A percentile compares a stretch with the other conserved stretches of the same genome.
Evolutionary conservation across 371 early-diverging fungal genomes (phyloP).

Genomic region (Mortierella sp.): DNA sequence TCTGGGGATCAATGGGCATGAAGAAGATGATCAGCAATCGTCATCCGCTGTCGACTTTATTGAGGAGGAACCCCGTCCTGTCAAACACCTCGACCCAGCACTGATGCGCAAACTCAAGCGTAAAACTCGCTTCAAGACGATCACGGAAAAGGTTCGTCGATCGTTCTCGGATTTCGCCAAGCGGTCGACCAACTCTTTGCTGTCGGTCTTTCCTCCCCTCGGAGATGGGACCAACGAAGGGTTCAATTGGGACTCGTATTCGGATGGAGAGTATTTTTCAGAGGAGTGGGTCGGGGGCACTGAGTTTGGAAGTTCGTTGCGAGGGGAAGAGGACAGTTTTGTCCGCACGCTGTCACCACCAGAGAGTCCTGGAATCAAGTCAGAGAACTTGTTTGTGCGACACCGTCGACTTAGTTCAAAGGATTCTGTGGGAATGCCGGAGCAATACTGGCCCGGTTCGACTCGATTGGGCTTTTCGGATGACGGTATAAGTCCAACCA

Average conservation of each 20-base stretch:
- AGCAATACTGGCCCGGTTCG: constrained; percentile 59
- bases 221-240: constrained; percentile 57
- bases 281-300: constrained; percentile 32
- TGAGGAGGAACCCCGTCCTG: constrained; percentile 39
- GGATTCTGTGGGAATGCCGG: constrained; percentile 25
- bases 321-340: constrained; percentile 26
- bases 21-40: no score
- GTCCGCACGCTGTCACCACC: constrained; percentile 29
- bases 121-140: constrained; percentile 45
- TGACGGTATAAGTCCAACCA: constrained; percentile 30
- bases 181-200: constrained; percentile 33
- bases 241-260: constrained; percentile 45
- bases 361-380: constrained; percentile 24
- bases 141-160: constrained; percentile 49
- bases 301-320: constrained; percentile 23
- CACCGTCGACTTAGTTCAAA: constrained; percentile 46
- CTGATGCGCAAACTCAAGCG: constrained; percentile 47
- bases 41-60: constrained; percentile 23
- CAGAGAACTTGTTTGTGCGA: constrained; percentile 1
- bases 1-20: background rate
- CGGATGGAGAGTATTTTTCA: constrained; percentile 48
- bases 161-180: constrained; percentile 47
- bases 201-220: constrained; percentile 53
- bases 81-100: constrained; percentile 46
- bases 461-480: constrained; percentile 26